phyloP scores from a whole-genome alignment of 1,284 basidiomycete genomes.

The Apiotrichum akiyoshidainum region DNA sequence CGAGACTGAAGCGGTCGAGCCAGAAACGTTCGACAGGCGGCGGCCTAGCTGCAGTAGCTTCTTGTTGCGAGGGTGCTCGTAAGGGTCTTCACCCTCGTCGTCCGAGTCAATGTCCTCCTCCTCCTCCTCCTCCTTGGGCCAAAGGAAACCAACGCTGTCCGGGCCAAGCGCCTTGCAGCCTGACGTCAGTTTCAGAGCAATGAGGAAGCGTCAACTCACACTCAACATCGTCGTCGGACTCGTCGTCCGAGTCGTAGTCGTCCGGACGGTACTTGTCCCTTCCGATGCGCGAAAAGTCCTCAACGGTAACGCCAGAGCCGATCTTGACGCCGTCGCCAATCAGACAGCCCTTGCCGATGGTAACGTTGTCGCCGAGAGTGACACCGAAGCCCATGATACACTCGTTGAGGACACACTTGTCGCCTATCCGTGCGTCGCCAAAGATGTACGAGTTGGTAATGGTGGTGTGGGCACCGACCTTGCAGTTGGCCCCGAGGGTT shows the following conservation, averaged over 20 bases:
- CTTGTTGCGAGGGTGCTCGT: conserved; percentile 50
- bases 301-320: conserved; percentile 65
- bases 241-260: conserved; percentile 60
- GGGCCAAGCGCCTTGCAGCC: conserved; percentile 31
- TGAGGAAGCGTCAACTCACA: conserved; percentile 7
- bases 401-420: conserved; percentile 67
- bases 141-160: conserved; percentile 47
- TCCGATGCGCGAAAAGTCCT: conserved; percentile 70
- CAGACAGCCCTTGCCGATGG: conserved; percentile 50
- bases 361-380: conserved; percentile 52
- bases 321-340: conserved; percentile 72
- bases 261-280: conserved; percentile 71
- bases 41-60: conserved; percentile 47
- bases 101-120: conserved; percentile 34
- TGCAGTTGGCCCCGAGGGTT: conserved; percentile 74
- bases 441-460: conserved; percentile 78
- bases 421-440: conserved; percentile 72
- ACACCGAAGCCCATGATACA: conserved; percentile 59
- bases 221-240: conserved; percentile 52
- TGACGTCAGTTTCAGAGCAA: neutral
- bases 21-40: conserved; percentile 33
- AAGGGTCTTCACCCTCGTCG: conserved; percentile 48
- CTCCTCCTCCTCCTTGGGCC: conserved; percentile 51
- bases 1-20: conserved; percentile 38
- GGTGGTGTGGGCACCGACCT: conserved; percentile 69